Percentiles rank a stretch among this genome's conserved stretches.
Evolutionary conservation across 2,329 filamentous ascomycete species (phyloP).

Genomic region (Verticillium klebahnii): DNA sequence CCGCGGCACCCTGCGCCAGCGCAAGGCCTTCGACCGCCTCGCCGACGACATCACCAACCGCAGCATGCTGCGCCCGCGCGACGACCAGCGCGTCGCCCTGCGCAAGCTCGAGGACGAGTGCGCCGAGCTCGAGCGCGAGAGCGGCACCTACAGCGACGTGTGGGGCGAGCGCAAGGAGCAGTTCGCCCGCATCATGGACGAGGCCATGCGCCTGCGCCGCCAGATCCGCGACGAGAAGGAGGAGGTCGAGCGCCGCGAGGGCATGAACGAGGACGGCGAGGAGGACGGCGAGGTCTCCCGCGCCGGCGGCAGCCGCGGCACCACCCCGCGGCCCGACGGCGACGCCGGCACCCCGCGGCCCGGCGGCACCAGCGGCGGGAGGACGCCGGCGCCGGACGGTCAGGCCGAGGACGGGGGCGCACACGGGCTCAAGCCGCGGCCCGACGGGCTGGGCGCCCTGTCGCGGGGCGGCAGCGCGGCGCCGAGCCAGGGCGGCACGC

Average conservation of each 20-base stretch:
- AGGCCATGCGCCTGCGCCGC: constrained; percentile 79
- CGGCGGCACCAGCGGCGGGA: constrained; percentile 20
- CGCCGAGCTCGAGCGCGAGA: constrained; percentile 78
- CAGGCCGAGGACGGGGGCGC: constrained; percentile 19
- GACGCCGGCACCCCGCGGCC: constrained; percentile 24
- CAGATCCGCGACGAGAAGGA: constrained; percentile 94
- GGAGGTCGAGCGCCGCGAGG: constrained; percentile 82
- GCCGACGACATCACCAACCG: constrained; percentile 85
- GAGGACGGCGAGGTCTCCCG: constrained; percentile 47
- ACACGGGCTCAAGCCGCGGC: constrained; percentile 18
- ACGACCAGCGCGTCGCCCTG: constrained; percentile 74
- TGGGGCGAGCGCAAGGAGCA: constrained; percentile 84
- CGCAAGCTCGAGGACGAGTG: constrained; percentile 86
- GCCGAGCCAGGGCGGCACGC: constrained; percentile 31
- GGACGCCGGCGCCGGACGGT: constrained; percentile 25
- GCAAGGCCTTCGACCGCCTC: constrained; percentile 83
- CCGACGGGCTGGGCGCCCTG: constrained; percentile 5
- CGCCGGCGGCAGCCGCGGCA: constrained; percentile 20
- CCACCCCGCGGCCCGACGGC: constrained; percentile 42
- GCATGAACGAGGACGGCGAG: constrained; percentile 67
- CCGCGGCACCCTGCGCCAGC: constrained; percentile 67
- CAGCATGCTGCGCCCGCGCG: constrained; percentile 67
- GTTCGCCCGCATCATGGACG: constrained; percentile 83
- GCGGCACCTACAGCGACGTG: constrained; percentile 71
- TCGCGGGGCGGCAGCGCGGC: constrained; percentile 34